Evolutionary conservation across 768 basidiomycete species (phyloP).

Genomic region (Royoungia palumana): DNA sequence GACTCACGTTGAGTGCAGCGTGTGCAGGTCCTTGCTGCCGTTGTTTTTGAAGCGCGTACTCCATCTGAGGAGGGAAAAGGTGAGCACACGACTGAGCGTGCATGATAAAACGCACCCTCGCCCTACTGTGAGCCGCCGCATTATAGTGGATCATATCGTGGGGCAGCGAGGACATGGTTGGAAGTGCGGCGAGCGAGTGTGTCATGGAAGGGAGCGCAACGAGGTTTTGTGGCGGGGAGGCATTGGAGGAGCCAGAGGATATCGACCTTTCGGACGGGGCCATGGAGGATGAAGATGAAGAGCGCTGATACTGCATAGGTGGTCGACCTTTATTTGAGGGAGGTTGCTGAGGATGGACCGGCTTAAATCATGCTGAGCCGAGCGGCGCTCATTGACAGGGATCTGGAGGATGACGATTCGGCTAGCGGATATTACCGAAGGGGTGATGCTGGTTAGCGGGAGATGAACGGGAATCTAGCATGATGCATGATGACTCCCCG

Average conservation of each 20-base stretch:
- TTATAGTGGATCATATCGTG: constrained; percentile 33
- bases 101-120: constrained; percentile 18
- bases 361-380: constrained; percentile 28
- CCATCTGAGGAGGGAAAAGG: constrained; percentile 24
- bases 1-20: constrained; percentile 25
- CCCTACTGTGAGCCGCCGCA: constrained; percentile 28
- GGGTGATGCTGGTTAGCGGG: constrained; percentile 27
- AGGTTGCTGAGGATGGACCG: neutral
- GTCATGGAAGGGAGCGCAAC: constrained; percentile 31
- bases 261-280: constrained; percentile 31
- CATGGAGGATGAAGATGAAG: constrained; percentile 32
- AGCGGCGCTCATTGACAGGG: constrained; percentile 21
- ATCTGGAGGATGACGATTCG: constrained; percentile 22
- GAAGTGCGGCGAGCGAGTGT: constrained; percentile 31
- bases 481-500: constrained; percentile 30
- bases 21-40: constrained; percentile 26
- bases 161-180: constrained; percentile 31
- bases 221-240: constrained; percentile 30
- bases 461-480: constrained; percentile 35
- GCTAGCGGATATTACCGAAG: constrained; percentile 35
- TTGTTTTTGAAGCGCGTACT: constrained; percentile 30
- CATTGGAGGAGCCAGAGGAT: constrained; percentile 30
- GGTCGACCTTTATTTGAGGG: constrained; percentile 13
- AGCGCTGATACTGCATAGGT: constrained; percentile 32
- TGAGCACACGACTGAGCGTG: constrained; percentile 4